These are phyloP conservation scores for Thelonectria discophora DNA, from an alignment of 2,329 filamentous ascomycete genomes.

Conservation along the genomic window DNA sequence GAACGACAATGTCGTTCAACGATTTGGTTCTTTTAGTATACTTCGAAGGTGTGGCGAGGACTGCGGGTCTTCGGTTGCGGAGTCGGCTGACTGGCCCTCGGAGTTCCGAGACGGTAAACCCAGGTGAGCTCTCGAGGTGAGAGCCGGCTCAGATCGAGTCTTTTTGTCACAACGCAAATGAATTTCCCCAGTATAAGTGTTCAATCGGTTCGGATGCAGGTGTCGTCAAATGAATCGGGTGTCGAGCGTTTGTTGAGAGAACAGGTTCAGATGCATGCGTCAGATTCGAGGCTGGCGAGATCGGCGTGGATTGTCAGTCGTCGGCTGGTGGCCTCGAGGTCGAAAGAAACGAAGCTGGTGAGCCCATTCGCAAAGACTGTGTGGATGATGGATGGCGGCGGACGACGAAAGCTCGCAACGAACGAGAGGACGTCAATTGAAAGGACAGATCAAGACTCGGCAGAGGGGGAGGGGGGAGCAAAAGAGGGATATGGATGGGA, in stretches of 20 bases:
- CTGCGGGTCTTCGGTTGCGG: constrained; percentile 34
- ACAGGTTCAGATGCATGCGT: constrained; percentile 1
- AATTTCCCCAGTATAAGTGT: constrained; percentile 6
- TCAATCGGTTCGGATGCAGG: constrained; percentile 18
- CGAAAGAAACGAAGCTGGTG: constrained; percentile 6
- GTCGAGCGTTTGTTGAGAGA: not conserved
- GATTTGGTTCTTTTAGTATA: constrained; percentile 18
- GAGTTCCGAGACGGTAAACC: constrained; percentile 42
- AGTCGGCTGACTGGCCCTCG: constrained; percentile 35
- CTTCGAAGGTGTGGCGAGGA: constrained; percentile 27
- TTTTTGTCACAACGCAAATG: not conserved
- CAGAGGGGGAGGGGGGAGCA: constrained; percentile 19
- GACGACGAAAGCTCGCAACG: constrained; percentile 13
- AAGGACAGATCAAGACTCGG: constrained; percentile 1
- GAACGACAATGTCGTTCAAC: constrained; percentile 19
- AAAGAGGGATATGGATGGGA: constrained; percentile 24
- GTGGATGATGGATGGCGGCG: not conserved
- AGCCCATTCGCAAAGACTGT: constrained; percentile 11
- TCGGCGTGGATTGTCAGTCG: constrained; percentile 12
- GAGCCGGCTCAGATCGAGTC: not conserved
- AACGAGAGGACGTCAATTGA: constrained; percentile 28
- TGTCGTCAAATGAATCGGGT: not conserved
- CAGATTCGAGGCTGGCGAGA: not conserved
- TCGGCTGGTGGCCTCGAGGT: constrained; percentile 5
- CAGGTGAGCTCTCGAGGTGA: constrained; percentile 14